These are phyloP conservation scores for Neophaeococcomyces aloes DNA, from an alignment of 2,329 filamentous ascomycete genomes.

Conservation along the genomic window DNA sequence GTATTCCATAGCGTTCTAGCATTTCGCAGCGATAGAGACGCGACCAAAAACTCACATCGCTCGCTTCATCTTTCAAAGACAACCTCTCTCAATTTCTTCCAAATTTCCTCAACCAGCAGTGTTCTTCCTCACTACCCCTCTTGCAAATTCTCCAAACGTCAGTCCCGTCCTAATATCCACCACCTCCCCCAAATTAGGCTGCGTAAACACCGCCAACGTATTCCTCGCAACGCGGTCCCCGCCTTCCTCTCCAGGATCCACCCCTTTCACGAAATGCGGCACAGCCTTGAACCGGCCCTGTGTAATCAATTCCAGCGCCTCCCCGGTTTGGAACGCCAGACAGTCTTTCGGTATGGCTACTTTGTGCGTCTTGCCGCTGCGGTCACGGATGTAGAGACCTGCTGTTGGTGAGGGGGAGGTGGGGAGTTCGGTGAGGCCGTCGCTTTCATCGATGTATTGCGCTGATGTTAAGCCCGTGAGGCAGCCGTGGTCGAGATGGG, in stretches of 20 bases:
- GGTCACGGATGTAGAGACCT: conserved; percentile 87
- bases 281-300: conserved; percentile 86
- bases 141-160: conserved; percentile 63
- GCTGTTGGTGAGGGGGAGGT: conserved; percentile 71
- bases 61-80: too few species aligned
- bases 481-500: conserved; percentile 72
- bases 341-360: conserved; percentile 84
- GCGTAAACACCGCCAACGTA: conserved; percentile 91
- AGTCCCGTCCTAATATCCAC: conserved; percentile 62
- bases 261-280: conserved; percentile 85
- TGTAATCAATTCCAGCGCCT: conserved; percentile 83
- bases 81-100: too few species aligned
- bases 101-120: conserved; percentile 35
- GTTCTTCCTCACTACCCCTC: conserved; percentile 68
- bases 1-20: too few species aligned
- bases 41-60: too few species aligned
- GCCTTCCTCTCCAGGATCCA: conserved; percentile 39
- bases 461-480: conserved; percentile 87
- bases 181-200: conserved; percentile 73
- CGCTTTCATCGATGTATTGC: conserved; percentile 82
- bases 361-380: conserved; percentile 72
- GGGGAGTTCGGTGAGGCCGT: conserved; percentile 47
- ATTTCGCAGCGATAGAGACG: too few species aligned
- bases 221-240: conserved; percentile 57
- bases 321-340: conserved; percentile 91